These are phyloP conservation scores for Alternaria ventricosa DNA, from an alignment of 2,329 filamentous ascomycete species.

Conservation along the genomic window DNA sequence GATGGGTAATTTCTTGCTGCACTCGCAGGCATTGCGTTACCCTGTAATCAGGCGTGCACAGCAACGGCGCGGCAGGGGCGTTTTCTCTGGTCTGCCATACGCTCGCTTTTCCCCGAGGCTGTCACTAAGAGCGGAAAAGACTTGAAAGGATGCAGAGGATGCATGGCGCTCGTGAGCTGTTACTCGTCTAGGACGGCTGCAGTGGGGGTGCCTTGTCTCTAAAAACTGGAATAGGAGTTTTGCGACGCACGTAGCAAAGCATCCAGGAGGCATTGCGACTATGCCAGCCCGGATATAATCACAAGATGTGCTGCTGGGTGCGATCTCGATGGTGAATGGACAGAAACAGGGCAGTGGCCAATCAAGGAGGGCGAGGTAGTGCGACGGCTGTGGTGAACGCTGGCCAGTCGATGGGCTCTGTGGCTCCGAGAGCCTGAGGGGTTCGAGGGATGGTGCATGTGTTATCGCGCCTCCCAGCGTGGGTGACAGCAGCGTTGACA, in stretches of 20 bases:
- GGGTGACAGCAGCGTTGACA: neutral
- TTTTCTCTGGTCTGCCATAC: neutral
- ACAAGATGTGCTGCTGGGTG: neutral
- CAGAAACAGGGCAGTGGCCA: slow-evolving; percentile 6
- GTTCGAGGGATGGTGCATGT: slow-evolving; percentile 2
- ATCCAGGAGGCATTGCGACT: neutral
- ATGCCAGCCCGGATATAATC: neutral
- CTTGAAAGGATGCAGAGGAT: neutral
- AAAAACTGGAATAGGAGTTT: neutral
- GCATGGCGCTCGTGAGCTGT: slow-evolving; percentile 11
- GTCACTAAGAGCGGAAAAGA: slow-evolving; percentile 5
- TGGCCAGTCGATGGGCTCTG: slow-evolving; percentile 1
- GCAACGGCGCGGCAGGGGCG: slow-evolving; percentile 11
- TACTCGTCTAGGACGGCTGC: neutral
- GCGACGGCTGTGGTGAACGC: neutral
- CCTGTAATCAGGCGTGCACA: slow-evolving; percentile 3
- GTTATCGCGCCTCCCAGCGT: neutral
- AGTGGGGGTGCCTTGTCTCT: neutral
- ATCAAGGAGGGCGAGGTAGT: slow-evolving; percentile 9
- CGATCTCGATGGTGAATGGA: slow-evolving; percentile 3
- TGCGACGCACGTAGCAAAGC: neutral
- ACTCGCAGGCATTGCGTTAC: slow-evolving; percentile 1
- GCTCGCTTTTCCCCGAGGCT: slow-evolving; percentile 5
- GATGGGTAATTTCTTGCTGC: slow-evolving; percentile 2
- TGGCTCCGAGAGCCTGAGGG: neutral